Percentiles rank a stretch among this genome's conserved stretches.
phyloP scores from a whole-genome alignment of 805 yeast genomes.

The Kluyveromyces siamensis region DNA sequence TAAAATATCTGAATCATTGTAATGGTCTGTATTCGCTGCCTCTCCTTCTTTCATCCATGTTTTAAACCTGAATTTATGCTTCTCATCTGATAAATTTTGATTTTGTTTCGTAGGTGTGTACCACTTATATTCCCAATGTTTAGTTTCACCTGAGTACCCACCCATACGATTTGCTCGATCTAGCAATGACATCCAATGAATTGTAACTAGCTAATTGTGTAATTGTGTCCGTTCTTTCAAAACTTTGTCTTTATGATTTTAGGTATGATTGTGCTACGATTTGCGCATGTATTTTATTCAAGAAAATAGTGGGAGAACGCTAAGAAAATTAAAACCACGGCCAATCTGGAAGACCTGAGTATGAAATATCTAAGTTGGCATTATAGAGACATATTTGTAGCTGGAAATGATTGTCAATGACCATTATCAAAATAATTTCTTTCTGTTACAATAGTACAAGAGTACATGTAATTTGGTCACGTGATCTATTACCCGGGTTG shows the following conservation, averaged over 20 bases:
- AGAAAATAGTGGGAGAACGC: background rate
- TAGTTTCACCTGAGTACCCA: conserved; percentile 9
- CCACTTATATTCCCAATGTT: conserved; percentile 29
- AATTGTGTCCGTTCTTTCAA: background rate
- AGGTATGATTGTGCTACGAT: background rate
- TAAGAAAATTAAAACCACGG: no score
- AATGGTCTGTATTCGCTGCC: conserved; percentile 17
- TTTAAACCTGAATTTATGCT: conserved; percentile 16
- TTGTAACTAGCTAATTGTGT: no score
- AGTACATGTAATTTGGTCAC: no score
- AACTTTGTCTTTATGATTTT: no score
- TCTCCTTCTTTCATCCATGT: conserved; percentile 16
- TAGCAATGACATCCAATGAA: conserved; percentile 9
- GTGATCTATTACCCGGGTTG: no score
- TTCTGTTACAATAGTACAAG: no score
- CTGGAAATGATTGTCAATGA: no score
- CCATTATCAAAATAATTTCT: no score
- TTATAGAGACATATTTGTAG: no score
- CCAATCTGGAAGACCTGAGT: no score
- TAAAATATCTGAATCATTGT: conserved; percentile 36
- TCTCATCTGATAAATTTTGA: conserved; percentile 5
- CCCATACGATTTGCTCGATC: conserved; percentile 18
- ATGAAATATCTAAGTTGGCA: no score
- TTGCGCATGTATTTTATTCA: no score
- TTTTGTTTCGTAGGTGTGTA: conserved; percentile 16